Evolutionary conservation across 306 rosid genomes (phyloP).

Genomic region (Prunus mume): DNA sequence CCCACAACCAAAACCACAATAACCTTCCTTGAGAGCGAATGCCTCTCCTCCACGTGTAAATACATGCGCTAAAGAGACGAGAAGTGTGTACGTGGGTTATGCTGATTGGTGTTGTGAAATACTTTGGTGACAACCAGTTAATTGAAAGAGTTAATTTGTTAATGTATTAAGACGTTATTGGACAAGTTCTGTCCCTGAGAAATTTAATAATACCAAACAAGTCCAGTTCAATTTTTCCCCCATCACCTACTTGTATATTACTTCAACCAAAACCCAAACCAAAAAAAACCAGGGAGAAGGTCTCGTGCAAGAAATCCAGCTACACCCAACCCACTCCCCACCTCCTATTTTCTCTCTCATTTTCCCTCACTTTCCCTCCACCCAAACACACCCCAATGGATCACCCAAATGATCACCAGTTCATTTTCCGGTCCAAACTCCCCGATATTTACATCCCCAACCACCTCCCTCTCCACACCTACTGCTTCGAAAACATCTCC

Average conservation of each 20-base stretch:
- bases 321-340: conserved; percentile 19
- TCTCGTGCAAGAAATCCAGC: not conserved
- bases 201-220: not conserved
- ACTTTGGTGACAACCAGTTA: not conserved
- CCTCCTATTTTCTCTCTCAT: conserved; percentile 3
- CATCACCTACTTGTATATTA: conserved; percentile 28
- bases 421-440: conserved; percentile 76
- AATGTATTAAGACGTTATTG: not conserved
- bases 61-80: too few relatives aligned
- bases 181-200: not conserved
- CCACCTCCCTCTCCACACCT: conserved; percentile 73
- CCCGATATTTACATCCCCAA: conserved; percentile 71
- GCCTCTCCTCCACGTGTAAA: not conserved
- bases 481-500: conserved; percentile 63
- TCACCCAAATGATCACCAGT: conserved; percentile 12
- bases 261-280: conserved; percentile 35
- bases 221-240: not conserved
- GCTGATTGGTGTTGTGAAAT: not conserved
- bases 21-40: not conserved
- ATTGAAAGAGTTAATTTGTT: not conserved
- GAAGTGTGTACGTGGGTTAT: not conserved
- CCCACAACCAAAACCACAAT: not conserved
- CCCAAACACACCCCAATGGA: conserved; percentile 29
- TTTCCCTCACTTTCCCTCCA: conserved; percentile 8
- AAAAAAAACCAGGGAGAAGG: conserved; percentile 20